Base-by-base conservation (phyloP, 192 early-diverging fungal species). In the Polychytrium aggregatum region DNA sequence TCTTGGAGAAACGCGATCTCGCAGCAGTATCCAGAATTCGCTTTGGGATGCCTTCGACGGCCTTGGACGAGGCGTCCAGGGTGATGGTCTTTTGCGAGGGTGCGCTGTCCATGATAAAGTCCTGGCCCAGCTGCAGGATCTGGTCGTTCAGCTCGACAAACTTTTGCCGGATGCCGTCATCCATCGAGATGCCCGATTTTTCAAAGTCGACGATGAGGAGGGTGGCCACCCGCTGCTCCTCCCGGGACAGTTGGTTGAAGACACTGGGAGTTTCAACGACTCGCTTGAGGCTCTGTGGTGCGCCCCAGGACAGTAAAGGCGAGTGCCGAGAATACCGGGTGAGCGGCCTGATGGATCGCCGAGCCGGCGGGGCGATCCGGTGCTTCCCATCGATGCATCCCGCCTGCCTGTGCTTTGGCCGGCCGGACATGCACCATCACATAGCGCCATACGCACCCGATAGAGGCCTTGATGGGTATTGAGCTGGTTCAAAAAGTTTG, bases 181-280 rank as follows among this genome's bases (percentile, higher is more conserved):
- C 65, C 50, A 98, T 68, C 59, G 95, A 87, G 41, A 98, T 89
- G 3, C 95, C 92, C 0, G 88, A 90, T 46, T 88, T 86, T 71
- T 96, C 89, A 63, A 98, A 98, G 59, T 98, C 95, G 8, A 74
- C 47, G 26, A 92, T 55, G 38, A 98, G 86, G 10, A 90, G 78
- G 31, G 80, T 48, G 0, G 90, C 95, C 0, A 87, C 88, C 17
- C 74, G 69, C 28, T 54, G 69, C 60, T 90, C 91, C 40, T 88
- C 80, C 5, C 67, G 52, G 0, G 76, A 74, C 22, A 90, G 72
- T n/a, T 57, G 38, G 0, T 46, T 37, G 44, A 66, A 52, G 28
- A 86, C 77, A 27, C 42, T 61, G 0, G 74, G 63, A 20, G 75
- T 73, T 37, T 79, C 74, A 36, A 88, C 59, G 6, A 80, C 82